Conservation (phyloP, 2,329 filamentous ascomycete genomes). For the Teratosphaeria epicoccoides region DNA sequence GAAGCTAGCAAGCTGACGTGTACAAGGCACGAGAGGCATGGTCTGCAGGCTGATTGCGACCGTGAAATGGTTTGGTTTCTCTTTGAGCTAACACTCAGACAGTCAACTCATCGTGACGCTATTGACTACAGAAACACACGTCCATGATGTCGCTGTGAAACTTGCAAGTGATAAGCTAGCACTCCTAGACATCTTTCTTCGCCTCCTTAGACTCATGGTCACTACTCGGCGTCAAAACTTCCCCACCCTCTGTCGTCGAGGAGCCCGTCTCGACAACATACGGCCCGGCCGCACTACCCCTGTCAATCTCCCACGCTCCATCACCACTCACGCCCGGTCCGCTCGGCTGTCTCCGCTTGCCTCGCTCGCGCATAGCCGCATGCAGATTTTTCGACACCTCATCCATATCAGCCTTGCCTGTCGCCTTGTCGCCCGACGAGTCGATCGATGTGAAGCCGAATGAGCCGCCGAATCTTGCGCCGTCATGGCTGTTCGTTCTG, state of each 20-base stretch:
- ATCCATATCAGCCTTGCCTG: conserved; percentile 64
- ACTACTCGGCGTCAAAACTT: conserved; percentile 5
- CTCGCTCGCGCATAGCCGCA: conserved; percentile 72
- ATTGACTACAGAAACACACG: neutral
- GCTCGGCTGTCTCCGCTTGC: conserved; percentile 40
- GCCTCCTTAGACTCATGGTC: conserved; percentile 2
- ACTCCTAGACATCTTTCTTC: conserved; percentile 5
- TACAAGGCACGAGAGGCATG: too few species aligned
- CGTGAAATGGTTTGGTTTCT: neutral
- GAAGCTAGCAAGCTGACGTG: too few species aligned
- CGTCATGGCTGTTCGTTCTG: conserved; percentile 37
- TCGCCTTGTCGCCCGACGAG: conserved; percentile 31
- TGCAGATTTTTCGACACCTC: conserved; percentile 77
- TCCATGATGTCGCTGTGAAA: too few species aligned
- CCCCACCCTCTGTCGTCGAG: neutral
- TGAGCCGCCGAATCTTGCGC: conserved; percentile 6
- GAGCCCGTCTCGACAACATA: neutral
- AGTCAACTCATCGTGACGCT: neutral
- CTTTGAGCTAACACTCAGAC: too few species aligned
- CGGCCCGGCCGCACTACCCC: neutral
- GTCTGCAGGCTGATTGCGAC: too few species aligned
- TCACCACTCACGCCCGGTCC: neutral
- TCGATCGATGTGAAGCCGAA: conserved; percentile 31
- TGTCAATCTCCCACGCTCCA: neutral
- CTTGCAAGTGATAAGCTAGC: too few species aligned